Percentiles rank a stretch among this genome's conserved stretches.
phyloP scores from a whole-genome alignment of 164 flowering plant genomes.

The Macadamia tetraphylla region DNA sequence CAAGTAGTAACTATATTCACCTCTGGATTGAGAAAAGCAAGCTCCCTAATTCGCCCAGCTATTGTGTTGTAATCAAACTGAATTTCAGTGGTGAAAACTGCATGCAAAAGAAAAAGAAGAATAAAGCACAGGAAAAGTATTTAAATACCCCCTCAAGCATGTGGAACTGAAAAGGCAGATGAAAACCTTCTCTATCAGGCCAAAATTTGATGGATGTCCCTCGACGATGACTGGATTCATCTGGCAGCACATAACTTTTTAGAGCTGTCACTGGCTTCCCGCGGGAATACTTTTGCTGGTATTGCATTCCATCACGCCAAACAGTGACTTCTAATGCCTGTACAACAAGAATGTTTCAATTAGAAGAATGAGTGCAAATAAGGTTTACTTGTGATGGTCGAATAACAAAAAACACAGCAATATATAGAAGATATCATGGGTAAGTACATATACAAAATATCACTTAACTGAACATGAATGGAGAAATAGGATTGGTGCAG shows the following conservation, averaged over 20 bases:
- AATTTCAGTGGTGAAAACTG: slow-evolving; percentile 83
- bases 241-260: slow-evolving; percentile 37
- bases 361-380: not conserved
- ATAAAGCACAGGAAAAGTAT: not conserved
- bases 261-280: slow-evolving; percentile 76
- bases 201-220: slow-evolving; percentile 88
- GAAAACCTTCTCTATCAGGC: slow-evolving; percentile 87
- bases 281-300: slow-evolving; percentile 75
- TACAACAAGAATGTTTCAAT: not conserved
- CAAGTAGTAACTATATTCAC: slow-evolving; percentile 26
- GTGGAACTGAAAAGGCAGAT: not conserved
- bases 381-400: too few species aligned
- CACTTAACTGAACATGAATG: too few species aligned
- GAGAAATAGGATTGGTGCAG: too few species aligned
- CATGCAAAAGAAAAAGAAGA: slow-evolving; percentile 11
- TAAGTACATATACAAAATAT: too few species aligned
- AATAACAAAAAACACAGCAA: too few species aligned
- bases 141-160: not conserved
- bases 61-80: slow-evolving; percentile 80
- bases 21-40: slow-evolving; percentile 90
- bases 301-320: slow-evolving; percentile 89
- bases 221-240: slow-evolving; percentile 36
- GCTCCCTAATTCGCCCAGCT: slow-evolving; percentile 86
- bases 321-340: slow-evolving; percentile 85
- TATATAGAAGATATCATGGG: too few species aligned